Conservation (phyloP, 805 yeast genomes). For the Hanseniaspora thailandica region DNA sequence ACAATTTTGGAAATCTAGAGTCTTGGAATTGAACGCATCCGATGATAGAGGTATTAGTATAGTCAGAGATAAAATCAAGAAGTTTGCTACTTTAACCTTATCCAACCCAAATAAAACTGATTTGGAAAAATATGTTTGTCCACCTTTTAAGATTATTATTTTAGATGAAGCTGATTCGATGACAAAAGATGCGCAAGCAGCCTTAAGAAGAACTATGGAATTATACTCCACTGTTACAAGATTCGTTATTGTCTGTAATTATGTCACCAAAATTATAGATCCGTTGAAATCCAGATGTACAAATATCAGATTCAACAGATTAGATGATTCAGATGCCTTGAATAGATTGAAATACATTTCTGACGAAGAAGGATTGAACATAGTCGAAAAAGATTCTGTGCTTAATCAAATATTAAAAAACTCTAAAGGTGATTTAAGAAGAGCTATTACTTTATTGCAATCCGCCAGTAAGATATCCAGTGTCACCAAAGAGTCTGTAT, state of each 20-base stretch:
- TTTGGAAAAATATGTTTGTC: slow-evolving; percentile 72
- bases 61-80: slow-evolving; percentile 74
- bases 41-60: slow-evolving; percentile 86
- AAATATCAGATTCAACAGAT: slow-evolving; percentile 76
- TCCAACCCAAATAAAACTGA: slow-evolving; percentile 68
- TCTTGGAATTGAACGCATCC: slow-evolving; percentile 75
- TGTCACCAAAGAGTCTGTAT: slow-evolving; percentile 32
- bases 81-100: slow-evolving; percentile 73
- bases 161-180: slow-evolving; percentile 94
- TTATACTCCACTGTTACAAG: slow-evolving; percentile 80
- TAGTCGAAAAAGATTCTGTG: slow-evolving; percentile 29
- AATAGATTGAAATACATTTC: slow-evolving; percentile 52
- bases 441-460: slow-evolving; percentile 82
- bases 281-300: slow-evolving; percentile 95
- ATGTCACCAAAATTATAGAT: slow-evolving; percentile 90
- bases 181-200: slow-evolving; percentile 95
- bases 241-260: slow-evolving; percentile 89
- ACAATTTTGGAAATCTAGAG: slow-evolving; percentile 53
- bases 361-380: slow-evolving; percentile 34
- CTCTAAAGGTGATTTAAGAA: slow-evolving; percentile 82
- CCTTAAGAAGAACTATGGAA: slow-evolving; percentile 88
- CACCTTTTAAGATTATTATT: slow-evolving; percentile 87
- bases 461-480: slow-evolving; percentile 52
- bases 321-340: slow-evolving; percentile 62
- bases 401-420: slow-evolving; percentile 55